These are phyloP conservation scores for Sphagnum tenellum DNA, from an alignment of 225 moss, liverwort and hornwort species.

Conservation along the genomic window DNA sequence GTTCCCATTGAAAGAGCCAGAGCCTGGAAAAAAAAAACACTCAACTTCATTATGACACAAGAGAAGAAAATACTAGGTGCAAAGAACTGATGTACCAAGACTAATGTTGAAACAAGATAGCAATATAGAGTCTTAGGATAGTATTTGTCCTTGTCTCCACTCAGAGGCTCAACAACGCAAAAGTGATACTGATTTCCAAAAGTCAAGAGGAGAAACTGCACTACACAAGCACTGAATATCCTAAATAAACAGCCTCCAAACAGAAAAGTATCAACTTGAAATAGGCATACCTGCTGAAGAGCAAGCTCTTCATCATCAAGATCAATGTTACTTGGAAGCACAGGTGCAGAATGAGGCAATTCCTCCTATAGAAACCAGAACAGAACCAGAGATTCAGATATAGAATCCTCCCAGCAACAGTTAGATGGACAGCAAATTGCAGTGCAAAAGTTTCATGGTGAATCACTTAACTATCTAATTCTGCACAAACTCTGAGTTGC, in stretches of 20 bases:
- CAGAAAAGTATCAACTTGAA: too few species aligned
- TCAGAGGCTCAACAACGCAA: not conserved
- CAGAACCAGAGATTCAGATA: not conserved
- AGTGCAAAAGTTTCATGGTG: too few species aligned
- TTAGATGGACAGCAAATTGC: too few species aligned
- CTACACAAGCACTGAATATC: not conserved
- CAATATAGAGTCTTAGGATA: too few species aligned
- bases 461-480: too few species aligned
- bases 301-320: conserved; percentile 42
- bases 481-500: too few species aligned
- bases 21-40: conserved; percentile 24
- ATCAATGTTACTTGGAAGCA: conserved; percentile 8
- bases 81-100: not conserved
- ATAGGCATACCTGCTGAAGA: conserved; percentile 35
- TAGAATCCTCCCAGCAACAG: not conserved
- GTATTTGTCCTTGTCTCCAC: too few species aligned
- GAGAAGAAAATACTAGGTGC: too few species aligned
- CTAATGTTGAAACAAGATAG: not conserved
- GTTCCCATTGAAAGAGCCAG: conserved; percentile 35
- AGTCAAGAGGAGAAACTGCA: not conserved
- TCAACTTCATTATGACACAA: not conserved
- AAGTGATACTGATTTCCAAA: not conserved
- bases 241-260: too few species aligned
- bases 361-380: conserved; percentile 10
- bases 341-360: conserved; percentile 2